These are phyloP conservation scores for Saccharomycopsis hybrid DNA, from an alignment of 1,139 yeast genomes.

Conservation along the genomic window DNA sequence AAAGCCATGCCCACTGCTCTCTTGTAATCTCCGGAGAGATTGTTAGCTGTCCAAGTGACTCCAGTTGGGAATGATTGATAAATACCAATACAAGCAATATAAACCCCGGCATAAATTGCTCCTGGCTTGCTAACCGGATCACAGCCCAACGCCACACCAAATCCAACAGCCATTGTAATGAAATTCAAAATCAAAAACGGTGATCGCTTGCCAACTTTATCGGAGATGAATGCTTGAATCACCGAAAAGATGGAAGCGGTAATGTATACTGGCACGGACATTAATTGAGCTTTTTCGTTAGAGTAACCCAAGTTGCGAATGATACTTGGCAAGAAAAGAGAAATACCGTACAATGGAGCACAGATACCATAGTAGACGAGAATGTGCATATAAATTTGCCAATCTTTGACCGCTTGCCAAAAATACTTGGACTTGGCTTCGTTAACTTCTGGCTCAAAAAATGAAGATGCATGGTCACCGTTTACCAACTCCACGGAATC, in stretches of 20 bases:
- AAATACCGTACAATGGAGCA: conserved; percentile 27
- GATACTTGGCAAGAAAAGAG: conserved; percentile 33
- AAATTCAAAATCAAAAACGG: conserved; percentile 30
- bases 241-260: conserved; percentile 31
- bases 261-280: conserved; percentile 34
- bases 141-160: conserved; percentile 27
- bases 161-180: conserved; percentile 31
- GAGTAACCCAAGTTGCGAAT: conserved; percentile 29
- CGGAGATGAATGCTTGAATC: conserved; percentile 29
- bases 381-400: conserved; percentile 22
- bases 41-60: conserved; percentile 35
- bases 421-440: conserved; percentile 24
- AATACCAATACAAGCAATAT: conserved; percentile 31
- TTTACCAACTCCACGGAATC: conserved; percentile 15
- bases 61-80: conserved; percentile 33
- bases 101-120: conserved; percentile 32
- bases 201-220: conserved; percentile 30
- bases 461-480: conserved; percentile 16
- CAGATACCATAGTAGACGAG: conserved; percentile 22
- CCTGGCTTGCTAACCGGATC: conserved; percentile 23
- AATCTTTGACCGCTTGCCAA: conserved; percentile 26
- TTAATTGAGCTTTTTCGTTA: conserved; percentile 28
- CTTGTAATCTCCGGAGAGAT: conserved; percentile 32
- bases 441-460: conserved; percentile 18
- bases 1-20: conserved; percentile 37